Evolutionary conservation across 2,329 filamentous ascomycete species (phyloP).

Genomic region (Fusarium veterinarium): DNA sequence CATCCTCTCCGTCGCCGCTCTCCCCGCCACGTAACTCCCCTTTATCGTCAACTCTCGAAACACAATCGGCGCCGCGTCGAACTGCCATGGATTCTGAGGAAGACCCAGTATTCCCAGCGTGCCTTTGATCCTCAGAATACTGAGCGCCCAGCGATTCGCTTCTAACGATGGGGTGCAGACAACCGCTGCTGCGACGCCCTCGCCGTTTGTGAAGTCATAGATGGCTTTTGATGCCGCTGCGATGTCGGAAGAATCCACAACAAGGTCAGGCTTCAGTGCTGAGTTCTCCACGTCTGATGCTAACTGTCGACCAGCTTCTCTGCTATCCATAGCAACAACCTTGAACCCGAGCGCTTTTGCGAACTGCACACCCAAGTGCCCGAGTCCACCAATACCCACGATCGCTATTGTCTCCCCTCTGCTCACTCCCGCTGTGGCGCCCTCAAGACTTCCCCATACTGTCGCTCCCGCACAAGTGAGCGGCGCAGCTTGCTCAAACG

Average conservation of each 20-base stretch:
- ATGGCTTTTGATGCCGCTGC: not conserved
- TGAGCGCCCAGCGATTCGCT: slow-evolving; percentile 15
- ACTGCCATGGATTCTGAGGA: slow-evolving; percentile 1
- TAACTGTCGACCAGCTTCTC: slow-evolving; percentile 11
- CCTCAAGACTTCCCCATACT: slow-evolving; percentile 10
- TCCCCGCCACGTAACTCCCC: slow-evolving; percentile 1
- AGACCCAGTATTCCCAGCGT: slow-evolving; percentile 4
- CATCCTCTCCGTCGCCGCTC: slow-evolving; percentile 4
- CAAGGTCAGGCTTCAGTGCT: not conserved
- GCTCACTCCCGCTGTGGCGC: not conserved
- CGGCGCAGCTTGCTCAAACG: slow-evolving; percentile 8
- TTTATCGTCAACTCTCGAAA: slow-evolving; percentile 6
- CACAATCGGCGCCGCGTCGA: slow-evolving; percentile 9
- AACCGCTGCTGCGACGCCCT: slow-evolving; percentile 2
- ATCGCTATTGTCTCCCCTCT: not conserved
- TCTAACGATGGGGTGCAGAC: slow-evolving; percentile 1
- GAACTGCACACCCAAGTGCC: slow-evolving; percentile 12
- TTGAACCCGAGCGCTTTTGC: slow-evolving; percentile 9
- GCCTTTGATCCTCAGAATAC: not conserved
- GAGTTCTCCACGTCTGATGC: not conserved
- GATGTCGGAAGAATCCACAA: slow-evolving; percentile 8
- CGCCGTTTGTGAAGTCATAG: not conserved
- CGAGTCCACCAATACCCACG: slow-evolving; percentile 3
- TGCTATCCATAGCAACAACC: slow-evolving; percentile 7
- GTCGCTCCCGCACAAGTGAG: slow-evolving; percentile 14